Evolutionary conservation across 768 basidiomycete genomes (phyloP).

Genomic region (Mrakia frigida): DNA sequence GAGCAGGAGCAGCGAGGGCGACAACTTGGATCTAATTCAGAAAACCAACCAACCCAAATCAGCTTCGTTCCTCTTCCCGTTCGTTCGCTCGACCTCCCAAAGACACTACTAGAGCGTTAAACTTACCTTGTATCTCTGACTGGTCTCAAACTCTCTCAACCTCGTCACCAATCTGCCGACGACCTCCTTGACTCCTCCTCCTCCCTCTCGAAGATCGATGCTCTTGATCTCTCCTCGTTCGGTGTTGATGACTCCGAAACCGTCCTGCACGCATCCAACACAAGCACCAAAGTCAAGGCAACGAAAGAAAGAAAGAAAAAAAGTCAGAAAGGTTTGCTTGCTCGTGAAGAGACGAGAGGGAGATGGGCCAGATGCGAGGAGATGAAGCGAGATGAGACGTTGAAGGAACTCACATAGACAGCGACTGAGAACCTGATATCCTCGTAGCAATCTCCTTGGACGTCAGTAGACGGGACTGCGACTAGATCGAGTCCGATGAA

Average conservation of each 20-base stretch:
- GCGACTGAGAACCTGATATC: slow-evolving; percentile 1
- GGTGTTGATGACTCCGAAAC: slow-evolving; percentile 8
- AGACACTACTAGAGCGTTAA: too few relatives aligned
- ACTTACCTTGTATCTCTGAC: slow-evolving; percentile 23
- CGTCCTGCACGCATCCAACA: background rate
- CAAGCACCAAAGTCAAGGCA: background rate
- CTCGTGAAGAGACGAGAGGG: background rate
- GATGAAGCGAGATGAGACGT: background rate
- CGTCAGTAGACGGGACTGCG: background rate
- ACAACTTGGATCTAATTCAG: slow-evolving; percentile 56
- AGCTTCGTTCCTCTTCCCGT: background rate
- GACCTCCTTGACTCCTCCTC: background rate
- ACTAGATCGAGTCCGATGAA: slow-evolving; percentile 19
- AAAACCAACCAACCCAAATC: background rate
- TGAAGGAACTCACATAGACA: background rate
- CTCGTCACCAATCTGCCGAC: background rate
- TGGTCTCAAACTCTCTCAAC: slow-evolving; percentile 9
- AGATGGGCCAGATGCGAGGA: background rate
- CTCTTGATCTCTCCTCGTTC: slow-evolving; percentile 11
- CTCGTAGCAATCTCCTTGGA: background rate
- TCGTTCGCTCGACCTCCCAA: too few relatives aligned
- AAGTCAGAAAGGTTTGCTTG: background rate
- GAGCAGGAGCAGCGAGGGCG: slow-evolving; percentile 81
- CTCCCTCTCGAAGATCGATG: slow-evolving; percentile 13
- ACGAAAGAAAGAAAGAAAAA: too few relatives aligned